Evolutionary conservation across 2,329 filamentous ascomycete species (phyloP).

Genomic region (Chaetomium strumarium): DNA sequence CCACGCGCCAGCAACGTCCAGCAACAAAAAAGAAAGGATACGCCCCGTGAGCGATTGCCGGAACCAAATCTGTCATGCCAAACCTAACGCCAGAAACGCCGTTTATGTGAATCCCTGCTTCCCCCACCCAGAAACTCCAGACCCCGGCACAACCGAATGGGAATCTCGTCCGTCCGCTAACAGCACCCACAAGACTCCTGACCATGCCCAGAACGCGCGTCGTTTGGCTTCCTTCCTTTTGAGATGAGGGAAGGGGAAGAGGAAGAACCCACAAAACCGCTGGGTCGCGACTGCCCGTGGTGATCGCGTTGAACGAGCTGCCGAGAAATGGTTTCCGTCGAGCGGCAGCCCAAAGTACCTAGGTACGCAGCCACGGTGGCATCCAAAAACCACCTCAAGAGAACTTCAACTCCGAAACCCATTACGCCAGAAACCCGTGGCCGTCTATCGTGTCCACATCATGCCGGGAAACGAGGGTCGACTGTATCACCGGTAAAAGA

Average conservation of each 20-base stretch:
- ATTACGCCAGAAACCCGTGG: background rate
- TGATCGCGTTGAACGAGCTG: background rate
- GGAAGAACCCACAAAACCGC: background rate
- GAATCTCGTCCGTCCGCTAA: background rate
- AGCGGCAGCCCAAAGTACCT: background rate
- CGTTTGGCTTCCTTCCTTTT: conserved; percentile 6
- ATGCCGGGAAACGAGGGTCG: conserved; percentile 3
- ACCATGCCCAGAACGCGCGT: conserved; percentile 1
- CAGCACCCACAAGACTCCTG: background rate
- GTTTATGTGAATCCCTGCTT: conserved; percentile 10
- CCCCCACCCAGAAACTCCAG: background rate
- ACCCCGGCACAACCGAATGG: background rate
- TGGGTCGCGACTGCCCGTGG: background rate
- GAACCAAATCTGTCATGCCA: background rate
- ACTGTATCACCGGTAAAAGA: conserved; percentile 9
- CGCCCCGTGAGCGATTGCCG: background rate
- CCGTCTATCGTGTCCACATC: conserved; percentile 1
- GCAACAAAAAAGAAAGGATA: background rate
- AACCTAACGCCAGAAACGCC: conserved; percentile 14
- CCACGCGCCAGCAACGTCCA: conserved; percentile 13
- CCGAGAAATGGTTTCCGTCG: background rate
- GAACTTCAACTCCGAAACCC: background rate
- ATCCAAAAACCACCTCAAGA: background rate
- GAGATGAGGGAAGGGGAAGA: background rate
- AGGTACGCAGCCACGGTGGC: background rate